phyloP scores from a whole-genome alignment of 148 eudicot genomes.

The Heliamphora exappendiculata region DNA sequence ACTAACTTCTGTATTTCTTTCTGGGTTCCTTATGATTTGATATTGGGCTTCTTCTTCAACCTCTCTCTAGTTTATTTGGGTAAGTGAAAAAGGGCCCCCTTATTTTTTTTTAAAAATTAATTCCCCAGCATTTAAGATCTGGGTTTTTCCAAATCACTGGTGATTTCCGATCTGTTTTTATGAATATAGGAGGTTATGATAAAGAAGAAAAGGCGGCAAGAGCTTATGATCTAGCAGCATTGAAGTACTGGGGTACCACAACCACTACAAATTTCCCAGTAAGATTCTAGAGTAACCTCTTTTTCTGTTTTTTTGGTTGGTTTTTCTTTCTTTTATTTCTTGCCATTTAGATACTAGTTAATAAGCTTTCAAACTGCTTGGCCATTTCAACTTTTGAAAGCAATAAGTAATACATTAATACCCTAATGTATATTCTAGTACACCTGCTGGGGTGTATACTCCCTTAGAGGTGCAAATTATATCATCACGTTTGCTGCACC shows the following conservation, averaged over 20 bases:
- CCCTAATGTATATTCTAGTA: background rate
- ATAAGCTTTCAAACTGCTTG: background rate
- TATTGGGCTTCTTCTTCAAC: constrained; percentile 20
- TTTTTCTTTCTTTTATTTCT: no score
- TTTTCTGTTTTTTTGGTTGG: no score
- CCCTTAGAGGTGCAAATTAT: no score
- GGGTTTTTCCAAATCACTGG: background rate
- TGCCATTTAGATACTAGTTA: no score
- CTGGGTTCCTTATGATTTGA: background rate
- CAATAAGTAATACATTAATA: background rate
- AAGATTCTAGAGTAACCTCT: constrained; percentile 10
- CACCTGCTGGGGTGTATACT: no score
- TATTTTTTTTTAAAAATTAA: background rate
- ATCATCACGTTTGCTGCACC: no score
- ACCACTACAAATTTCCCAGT: constrained; percentile 98
- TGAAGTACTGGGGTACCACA: constrained; percentile 94
- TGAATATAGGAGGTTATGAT: constrained; percentile 81
- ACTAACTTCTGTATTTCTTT: constrained; percentile 13
- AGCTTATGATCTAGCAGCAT: constrained; percentile 94
- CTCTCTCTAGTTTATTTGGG: constrained; percentile 85
- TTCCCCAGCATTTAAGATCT: background rate
- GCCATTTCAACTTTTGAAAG: background rate
- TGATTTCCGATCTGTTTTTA: background rate
- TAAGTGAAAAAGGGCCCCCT: constrained; percentile 20
- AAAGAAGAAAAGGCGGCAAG: constrained; percentile 99